phyloP scores from a whole-genome alignment of 2,329 filamentous ascomycete species.

The Fusarium succisae region DNA sequence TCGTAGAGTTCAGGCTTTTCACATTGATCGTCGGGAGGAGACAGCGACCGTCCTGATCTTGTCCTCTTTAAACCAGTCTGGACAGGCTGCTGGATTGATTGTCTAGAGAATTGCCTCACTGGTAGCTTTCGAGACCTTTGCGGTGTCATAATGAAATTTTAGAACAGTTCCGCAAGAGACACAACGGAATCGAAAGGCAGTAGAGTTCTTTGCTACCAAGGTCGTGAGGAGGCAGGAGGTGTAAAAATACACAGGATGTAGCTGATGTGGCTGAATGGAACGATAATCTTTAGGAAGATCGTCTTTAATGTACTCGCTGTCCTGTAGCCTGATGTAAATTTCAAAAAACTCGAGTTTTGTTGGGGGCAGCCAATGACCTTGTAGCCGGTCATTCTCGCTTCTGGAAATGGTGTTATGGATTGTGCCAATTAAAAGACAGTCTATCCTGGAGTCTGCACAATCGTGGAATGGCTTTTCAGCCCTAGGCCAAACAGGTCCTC shows the following conservation, averaged over 20 bases:
- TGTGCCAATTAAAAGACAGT: not conserved
- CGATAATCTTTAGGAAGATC: not conserved
- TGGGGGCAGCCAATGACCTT: not conserved
- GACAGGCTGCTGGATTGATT: not conserved
- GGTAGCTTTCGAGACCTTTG: not conserved
- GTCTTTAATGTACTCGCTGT: not conserved
- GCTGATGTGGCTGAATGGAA: not conserved
- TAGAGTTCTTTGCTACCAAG: not conserved
- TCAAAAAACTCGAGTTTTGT: not conserved
- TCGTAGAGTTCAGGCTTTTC: not conserved
- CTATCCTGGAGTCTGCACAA: not conserved
- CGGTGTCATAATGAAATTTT: not conserved
- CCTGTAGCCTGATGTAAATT: not conserved
- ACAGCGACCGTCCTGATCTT: not conserved
- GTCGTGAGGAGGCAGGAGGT: not conserved
- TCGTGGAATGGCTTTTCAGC: not conserved
- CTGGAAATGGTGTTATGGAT: too few relatives aligned
- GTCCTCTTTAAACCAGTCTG: not conserved
- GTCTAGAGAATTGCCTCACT: not conserved
- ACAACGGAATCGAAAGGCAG: not conserved
- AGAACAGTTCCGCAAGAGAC: not conserved
- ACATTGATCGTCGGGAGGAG: not conserved
- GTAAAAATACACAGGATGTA: not conserved
- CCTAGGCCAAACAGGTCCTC: not conserved
- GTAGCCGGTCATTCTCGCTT: too few relatives aligned